Evolutionary conservation across 139 green algal genomes (phyloP).

Genomic region (Chlorella vulgaris): DNA sequence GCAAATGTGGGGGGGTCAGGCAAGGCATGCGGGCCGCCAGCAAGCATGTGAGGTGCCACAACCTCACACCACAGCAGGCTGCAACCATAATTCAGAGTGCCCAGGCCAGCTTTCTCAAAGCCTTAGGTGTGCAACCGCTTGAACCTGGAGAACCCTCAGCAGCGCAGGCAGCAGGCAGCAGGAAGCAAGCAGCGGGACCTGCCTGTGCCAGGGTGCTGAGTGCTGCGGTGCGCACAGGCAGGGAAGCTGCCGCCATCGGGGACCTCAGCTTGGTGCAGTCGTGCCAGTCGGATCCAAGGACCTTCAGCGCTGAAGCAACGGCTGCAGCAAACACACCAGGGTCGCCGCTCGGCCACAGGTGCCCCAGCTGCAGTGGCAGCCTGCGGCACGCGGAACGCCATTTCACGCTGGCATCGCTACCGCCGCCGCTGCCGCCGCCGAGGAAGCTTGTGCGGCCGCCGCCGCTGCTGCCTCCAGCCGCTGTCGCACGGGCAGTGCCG

Average conservation of each 20-base stretch:
- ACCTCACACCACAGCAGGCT: too few relatives aligned
- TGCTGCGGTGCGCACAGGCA: background rate
- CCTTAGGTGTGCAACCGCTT: too few relatives aligned
- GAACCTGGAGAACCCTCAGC: too few relatives aligned
- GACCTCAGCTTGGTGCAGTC: conserved; percentile 4
- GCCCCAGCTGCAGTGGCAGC: conserved; percentile 25
- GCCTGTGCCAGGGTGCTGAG: conserved; percentile 21
- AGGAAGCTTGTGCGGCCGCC: background rate
- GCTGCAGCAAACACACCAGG: background rate
- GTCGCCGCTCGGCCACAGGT: conserved; percentile 4
- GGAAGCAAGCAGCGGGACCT: background rate
- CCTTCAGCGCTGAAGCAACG: background rate
- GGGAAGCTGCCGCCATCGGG: background rate
- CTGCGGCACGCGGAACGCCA: conserved; percentile 12
- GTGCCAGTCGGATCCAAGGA: background rate
- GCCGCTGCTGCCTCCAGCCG: background rate
- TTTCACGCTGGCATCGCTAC: background rate
- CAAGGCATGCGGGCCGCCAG: too few relatives aligned
- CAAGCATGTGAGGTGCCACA: too few relatives aligned
- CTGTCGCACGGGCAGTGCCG: background rate
- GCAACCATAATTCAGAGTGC: too few relatives aligned
- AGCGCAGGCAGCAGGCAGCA: background rate
- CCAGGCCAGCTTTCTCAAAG: too few relatives aligned
- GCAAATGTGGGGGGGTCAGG: background rate
- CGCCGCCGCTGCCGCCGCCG: background rate